Conservation (phyloP, 352 stramenopile species). For the Globisporangium barbulae region DNA sequence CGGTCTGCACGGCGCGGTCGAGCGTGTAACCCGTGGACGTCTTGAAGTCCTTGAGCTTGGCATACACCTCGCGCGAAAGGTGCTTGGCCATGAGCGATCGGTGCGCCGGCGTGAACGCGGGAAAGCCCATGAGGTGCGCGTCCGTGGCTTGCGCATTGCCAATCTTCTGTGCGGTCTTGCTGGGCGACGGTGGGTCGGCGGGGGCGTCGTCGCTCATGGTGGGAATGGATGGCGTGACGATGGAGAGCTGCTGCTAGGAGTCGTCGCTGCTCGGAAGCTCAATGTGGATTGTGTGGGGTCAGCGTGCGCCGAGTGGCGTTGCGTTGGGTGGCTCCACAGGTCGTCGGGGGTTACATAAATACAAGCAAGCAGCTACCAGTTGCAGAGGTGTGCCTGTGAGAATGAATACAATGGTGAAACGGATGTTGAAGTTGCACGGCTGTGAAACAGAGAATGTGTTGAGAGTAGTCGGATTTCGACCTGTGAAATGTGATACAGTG, state of each 20-base stretch:
- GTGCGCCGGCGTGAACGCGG: constrained; percentile 70
- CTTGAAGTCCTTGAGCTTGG: constrained; percentile 57
- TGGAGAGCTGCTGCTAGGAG: not conserved
- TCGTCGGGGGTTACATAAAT: not conserved
- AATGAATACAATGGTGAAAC: constrained; percentile 3
- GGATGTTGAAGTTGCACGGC: constrained; percentile 16
- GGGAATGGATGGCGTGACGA: not conserved
- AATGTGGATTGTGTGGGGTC: constrained; percentile 6
- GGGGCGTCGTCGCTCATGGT: constrained; percentile 31
- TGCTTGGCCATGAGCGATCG: constrained; percentile 72
- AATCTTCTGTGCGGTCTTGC: constrained; percentile 81
- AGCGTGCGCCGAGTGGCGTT: not conserved
- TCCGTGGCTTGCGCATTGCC: constrained; percentile 70
- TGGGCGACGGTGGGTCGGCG: constrained; percentile 39
- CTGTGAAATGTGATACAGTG: not conserved
- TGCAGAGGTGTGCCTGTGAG: not conserved
- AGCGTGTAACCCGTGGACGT: constrained; percentile 73
- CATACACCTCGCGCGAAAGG: constrained; percentile 63
- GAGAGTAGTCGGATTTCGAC: not conserved
- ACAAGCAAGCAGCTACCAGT: not conserved
- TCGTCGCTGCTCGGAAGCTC: constrained; percentile 2
- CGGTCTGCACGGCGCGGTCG: constrained; percentile 72
- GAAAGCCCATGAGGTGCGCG: constrained; percentile 64
- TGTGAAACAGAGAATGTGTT: not conserved
- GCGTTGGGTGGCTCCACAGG: not conserved